Percentiles rank a stretch among this genome's conserved stretches.
Evolutionary conservation across 306 rosid genomes (phyloP).

Genomic region (Echinosophora koreensis): DNA sequence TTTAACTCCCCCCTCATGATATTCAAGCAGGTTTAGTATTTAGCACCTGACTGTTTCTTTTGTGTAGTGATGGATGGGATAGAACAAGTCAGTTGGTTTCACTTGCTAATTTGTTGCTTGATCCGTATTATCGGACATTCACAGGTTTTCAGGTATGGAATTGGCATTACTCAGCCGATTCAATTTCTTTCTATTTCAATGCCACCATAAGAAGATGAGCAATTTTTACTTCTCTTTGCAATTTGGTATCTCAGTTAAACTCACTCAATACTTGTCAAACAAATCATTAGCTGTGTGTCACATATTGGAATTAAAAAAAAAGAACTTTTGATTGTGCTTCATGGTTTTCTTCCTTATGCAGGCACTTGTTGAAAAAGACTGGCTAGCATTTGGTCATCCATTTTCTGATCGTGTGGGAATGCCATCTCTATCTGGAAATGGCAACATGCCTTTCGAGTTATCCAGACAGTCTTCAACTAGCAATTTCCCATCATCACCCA

Average conservation of each 20-base stretch:
- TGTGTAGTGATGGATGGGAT: conserved; percentile 97
- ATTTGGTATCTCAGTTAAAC: conserved; percentile 25
- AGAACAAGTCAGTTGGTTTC: conserved; percentile 95
- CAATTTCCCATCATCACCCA: conserved; percentile 68
- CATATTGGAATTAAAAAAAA: conserved; percentile 19
- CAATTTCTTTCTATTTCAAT: conserved; percentile 36
- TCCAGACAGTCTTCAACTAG: conserved; percentile 80
- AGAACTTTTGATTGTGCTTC: conserved; percentile 35
- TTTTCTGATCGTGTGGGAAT: conserved; percentile 85
- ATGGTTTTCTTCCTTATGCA: conserved; percentile 45
- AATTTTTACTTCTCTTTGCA: conserved; percentile 12
- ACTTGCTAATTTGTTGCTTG: conserved; percentile 92
- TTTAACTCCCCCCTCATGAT: not conserved
- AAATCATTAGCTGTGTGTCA: conserved; percentile 26
- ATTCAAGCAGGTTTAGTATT: conserved; percentile 28
- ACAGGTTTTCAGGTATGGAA: conserved; percentile 87
- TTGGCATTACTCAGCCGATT: conserved; percentile 36
- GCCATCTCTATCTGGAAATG: conserved; percentile 70
- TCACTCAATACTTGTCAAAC: conserved; percentile 26
- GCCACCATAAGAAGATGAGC: not conserved
- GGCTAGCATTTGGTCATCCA: conserved; percentile 99
- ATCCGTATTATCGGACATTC: conserved; percentile 93
- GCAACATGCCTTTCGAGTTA: conserved; percentile 72
- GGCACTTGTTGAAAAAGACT: conserved; percentile 98
- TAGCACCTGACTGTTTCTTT: conserved; percentile 34